Conservation (phyloP, 208 protist species). For the Crithidia mellificae region DNA sequence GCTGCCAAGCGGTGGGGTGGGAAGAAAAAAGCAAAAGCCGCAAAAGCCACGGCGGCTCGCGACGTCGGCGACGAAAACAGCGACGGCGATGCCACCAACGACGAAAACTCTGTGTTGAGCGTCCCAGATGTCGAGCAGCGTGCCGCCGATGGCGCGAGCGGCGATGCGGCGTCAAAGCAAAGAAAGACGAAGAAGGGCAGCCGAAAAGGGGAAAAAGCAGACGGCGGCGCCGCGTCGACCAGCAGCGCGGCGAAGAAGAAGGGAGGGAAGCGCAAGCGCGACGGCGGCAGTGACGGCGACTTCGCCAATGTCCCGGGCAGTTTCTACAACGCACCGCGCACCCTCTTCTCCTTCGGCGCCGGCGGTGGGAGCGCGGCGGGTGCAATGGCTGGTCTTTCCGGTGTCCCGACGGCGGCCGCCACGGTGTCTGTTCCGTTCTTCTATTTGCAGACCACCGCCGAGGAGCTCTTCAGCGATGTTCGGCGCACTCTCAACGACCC, state of each 20-base stretch:
- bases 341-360: constrained; percentile 50
- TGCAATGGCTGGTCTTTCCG: constrained; percentile 8
- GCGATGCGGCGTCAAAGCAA: neutral
- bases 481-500: constrained; percentile 62
- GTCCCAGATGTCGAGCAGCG: no score
- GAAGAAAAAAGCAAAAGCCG: constrained; percentile 16
- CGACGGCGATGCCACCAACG: neutral
- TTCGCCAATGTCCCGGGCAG: neutral
- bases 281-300: neutral
- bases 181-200: neutral
- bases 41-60: neutral
- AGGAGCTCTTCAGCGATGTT: constrained; percentile 53
- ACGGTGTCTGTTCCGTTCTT: constrained; percentile 40
- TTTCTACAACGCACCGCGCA: constrained; percentile 20
- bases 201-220: constrained; percentile 10
- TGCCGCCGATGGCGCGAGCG: neutral
- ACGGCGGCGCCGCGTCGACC: neutral
- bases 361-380: neutral
- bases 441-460: constrained; percentile 36
- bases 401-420: constrained; percentile 17
- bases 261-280: constrained; percentile 10
- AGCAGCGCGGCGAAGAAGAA: neutral
- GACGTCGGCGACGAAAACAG: constrained; percentile 7
- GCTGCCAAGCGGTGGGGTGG: constrained; percentile 17
- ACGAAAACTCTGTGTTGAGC: neutral